A percentile compares a stretch with the other conserved stretches of the same genome.
Conservation (phyloP, 2,329 filamentous ascomycete species). For the Colletotrichum sp. region DNA sequence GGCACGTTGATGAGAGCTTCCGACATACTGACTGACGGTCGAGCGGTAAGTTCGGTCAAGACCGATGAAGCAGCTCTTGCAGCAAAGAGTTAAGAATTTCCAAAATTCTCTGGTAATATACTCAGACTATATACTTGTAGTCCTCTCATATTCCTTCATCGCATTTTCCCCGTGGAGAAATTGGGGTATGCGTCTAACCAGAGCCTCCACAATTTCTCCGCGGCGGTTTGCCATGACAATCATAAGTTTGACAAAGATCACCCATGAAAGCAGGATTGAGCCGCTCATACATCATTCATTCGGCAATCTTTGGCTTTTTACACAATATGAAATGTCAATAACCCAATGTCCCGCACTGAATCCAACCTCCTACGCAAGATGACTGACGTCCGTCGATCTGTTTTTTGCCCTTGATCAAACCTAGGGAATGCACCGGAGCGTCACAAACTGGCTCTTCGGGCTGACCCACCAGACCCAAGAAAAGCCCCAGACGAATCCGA, state of each 20-base stretch:
- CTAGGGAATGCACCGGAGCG: neutral
- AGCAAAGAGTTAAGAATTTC: rapidly evolving
- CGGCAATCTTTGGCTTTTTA: neutral
- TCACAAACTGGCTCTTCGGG: neutral
- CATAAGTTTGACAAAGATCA: neutral
- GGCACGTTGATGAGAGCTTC: neutral
- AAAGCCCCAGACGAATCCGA: conserved; percentile 9
- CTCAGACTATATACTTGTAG: neutral
- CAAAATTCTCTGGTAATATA: neutral
- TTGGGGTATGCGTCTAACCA: neutral
- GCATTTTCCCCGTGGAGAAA: neutral
- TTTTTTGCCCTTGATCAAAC: neutral
- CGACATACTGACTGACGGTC: neutral
- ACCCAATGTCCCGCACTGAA: neutral
- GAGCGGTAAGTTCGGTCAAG: neutral
- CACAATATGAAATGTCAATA: neutral
- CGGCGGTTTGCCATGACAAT: neutral
- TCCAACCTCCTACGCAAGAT: neutral
- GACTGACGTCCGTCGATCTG: neutral
- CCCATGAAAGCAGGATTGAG: neutral
- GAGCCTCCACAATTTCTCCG: neutral
- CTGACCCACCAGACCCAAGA: conserved; percentile 1
- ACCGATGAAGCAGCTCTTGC: neutral
- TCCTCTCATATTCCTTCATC: neutral
- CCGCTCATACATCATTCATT: neutral